A percentile compares a stretch with the other conserved stretches of the same genome.
Evolutionary conservation across 1,139 yeast genomes (phyloP).

Genomic region (Hansenula sp.): DNA sequence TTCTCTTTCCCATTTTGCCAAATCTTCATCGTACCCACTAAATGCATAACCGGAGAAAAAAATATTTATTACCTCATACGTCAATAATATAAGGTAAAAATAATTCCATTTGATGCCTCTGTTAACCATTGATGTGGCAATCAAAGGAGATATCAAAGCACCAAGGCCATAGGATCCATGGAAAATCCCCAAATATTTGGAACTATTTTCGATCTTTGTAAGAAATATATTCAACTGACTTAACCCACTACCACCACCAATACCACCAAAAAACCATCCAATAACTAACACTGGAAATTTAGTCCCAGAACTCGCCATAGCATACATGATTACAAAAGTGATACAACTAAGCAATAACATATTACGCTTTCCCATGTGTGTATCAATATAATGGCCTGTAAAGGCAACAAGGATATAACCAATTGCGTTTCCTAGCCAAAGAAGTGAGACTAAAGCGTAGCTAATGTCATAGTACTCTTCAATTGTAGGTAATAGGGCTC

Average conservation of each 20-base stretch:
- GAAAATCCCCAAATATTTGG: slow-evolving; percentile 46
- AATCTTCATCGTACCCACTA: no score
- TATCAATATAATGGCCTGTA: slow-evolving; percentile 33
- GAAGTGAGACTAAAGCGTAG: slow-evolving; percentile 40
- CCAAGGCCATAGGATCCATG: slow-evolving; percentile 69
- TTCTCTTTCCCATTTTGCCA: no score
- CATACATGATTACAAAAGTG: slow-evolving; percentile 23
- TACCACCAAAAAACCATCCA: slow-evolving; percentile 56
- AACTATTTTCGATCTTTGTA: slow-evolving; percentile 44
- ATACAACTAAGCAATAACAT: slow-evolving; percentile 19
- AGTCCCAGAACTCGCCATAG: slow-evolving; percentile 26
- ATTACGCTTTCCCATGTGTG: slow-evolving; percentile 33
- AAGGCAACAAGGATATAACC: slow-evolving; percentile 39
- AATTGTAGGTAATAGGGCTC: slow-evolving; percentile 39
- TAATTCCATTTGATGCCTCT: slow-evolving; percentile 49
- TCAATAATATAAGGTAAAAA: slow-evolving; percentile 48
- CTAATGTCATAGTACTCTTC: slow-evolving; percentile 35
- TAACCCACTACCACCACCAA: slow-evolving; percentile 51
- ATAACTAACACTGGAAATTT: slow-evolving; percentile 37
- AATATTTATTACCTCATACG: no score
- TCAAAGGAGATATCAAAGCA: slow-evolving; percentile 56
- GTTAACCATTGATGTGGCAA: slow-evolving; percentile 48
- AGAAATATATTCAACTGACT: slow-evolving; percentile 58
- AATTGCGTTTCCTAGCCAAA: slow-evolving; percentile 41
- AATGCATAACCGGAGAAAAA: no score